These are phyloP conservation scores for Chlorella ohadii DNA, from an alignment of 139 green algal species.

Conservation along the genomic window DNA sequence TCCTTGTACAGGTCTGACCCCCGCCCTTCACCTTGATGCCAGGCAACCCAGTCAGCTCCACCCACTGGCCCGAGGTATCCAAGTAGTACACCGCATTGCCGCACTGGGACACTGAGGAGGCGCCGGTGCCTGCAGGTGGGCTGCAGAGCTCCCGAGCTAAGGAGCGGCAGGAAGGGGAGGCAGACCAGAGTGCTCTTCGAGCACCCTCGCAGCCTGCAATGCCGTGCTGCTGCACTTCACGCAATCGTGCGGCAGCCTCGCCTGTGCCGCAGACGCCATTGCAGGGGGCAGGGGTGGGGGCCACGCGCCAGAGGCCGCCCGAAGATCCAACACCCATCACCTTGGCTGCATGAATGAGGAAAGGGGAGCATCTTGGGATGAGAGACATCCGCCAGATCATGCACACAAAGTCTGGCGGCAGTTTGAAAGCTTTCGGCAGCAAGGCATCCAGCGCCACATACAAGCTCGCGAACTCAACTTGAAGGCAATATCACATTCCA, in stretches of 20 bases:
- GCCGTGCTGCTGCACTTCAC: no score
- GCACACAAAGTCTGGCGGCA: no score
- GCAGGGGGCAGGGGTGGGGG: not conserved
- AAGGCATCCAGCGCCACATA: no score
- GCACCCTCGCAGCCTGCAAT: no score
- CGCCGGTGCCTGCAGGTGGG: not conserved
- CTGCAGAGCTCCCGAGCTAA: not conserved
- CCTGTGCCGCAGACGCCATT: constrained; percentile 17
- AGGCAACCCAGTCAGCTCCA: not conserved
- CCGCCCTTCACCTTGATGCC: not conserved
- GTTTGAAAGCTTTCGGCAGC: no score
- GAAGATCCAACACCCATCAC: constrained; percentile 12
- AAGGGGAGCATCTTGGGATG: no score
- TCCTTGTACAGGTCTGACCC: no score
- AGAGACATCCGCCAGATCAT: no score
- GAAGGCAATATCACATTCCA: no score
- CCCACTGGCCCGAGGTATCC: not conserved
- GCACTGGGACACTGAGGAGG: not conserved
- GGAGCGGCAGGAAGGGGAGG: no score
- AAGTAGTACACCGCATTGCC: constrained; percentile 6
- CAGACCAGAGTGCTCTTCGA: no score
- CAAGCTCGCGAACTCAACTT: no score
- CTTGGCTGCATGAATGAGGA: not conserved
- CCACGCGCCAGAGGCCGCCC: constrained; percentile 14
- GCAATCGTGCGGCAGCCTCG: not conserved